Evolutionary conservation across 805 yeast species (phyloP), one percentile per base, ranked within the genome.

Genomic region (Kockiozyma suomiensis): DNA sequence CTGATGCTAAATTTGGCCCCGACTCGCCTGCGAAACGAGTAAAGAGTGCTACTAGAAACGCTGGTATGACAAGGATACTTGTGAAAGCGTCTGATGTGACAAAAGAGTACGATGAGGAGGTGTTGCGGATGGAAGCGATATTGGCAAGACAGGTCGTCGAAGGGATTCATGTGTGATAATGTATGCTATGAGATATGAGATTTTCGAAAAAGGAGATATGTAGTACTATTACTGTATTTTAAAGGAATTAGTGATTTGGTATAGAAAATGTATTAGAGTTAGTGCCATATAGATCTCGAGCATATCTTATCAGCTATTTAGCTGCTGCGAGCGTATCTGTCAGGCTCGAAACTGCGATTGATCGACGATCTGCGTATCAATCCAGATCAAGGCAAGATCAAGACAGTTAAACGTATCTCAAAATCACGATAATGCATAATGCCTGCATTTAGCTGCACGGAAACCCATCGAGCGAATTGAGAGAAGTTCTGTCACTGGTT

Each of bases 71-170:
- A 17, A 42, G 66, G 28, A 49, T 56, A 5, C 32, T 62, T 17
- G 56, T 62, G 23, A 50, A 51, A 32, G 23, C 50, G 6, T 55
- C 61, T 1, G 64, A 62, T 43, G 64, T 62, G 19, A 50, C 56
- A 35, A 46, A 40, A 38, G 66, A 62, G 40, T 60, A 55, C 32
- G 58, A 33, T 23, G 56, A 55, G 12, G 66, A 62, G 32, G 46
- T 62, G 30, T 42, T 13, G 15, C 49, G 64, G 43, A 62, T 62
- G 66, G 55, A 59, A 42, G 33, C 54, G 13, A 54, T 62, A 12
- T 38, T 61, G 38, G 51, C 50, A 8, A 41, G 54, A 28, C 56
- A 52, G 40, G 41, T 61, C 28, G 33, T 50, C 2, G 58, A 42
- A 19, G 54, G 37, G 23, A 38, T 49, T 35, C 53, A 49, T 49